Evolutionary conservation across 192 early-diverging fungal species (phyloP).

Genomic region (Ambispora gerdemannii): DNA sequence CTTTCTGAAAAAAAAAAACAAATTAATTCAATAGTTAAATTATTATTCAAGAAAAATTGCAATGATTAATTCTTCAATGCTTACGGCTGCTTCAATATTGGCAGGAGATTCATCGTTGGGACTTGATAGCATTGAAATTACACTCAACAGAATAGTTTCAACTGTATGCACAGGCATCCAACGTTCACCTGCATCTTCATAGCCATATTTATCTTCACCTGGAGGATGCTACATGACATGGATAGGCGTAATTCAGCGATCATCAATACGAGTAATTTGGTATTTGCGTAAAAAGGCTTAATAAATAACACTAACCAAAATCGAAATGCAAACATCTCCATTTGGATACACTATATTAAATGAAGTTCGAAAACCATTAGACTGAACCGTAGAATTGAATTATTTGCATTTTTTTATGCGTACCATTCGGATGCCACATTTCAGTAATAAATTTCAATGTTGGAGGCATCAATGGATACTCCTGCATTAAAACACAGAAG

Average conservation of each 20-base stretch:
- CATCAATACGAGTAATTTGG: too few species aligned
- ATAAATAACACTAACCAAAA: slow-evolving; percentile 66
- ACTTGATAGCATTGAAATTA: slow-evolving; percentile 85
- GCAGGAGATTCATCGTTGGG: slow-evolving; percentile 97
- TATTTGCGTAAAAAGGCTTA: too few species aligned
- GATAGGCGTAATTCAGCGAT: not conserved
- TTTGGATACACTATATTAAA: slow-evolving; percentile 67
- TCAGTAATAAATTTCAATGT: slow-evolving; percentile 78
- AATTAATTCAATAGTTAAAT: not conserved
- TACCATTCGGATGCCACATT: slow-evolving; percentile 94
- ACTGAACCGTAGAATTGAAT: too few species aligned
- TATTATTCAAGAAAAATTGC: not conserved
- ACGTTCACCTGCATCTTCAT: slow-evolving; percentile 85
- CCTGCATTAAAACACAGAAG: slow-evolving; percentile 5
- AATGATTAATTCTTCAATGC: slow-evolving; percentile 21
- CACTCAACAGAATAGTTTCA: slow-evolving; percentile 86
- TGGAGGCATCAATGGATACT: slow-evolving; percentile 88
- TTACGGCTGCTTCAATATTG: slow-evolving; percentile 91
- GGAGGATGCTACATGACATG: slow-evolving; percentile 53
- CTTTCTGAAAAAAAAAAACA: slow-evolving; percentile 53
- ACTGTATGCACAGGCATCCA: slow-evolving; percentile 97
- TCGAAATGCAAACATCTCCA: slow-evolving; percentile 95
- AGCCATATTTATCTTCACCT: slow-evolving; percentile 89
- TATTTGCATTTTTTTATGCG: too few species aligned
- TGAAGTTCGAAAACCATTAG: not conserved